Percentiles rank a stretch among this genome's conserved stretches.
Evolutionary conservation across 2,329 filamentous ascomycete species (phyloP).

Genomic region (Fusarium nelsonii): DNA sequence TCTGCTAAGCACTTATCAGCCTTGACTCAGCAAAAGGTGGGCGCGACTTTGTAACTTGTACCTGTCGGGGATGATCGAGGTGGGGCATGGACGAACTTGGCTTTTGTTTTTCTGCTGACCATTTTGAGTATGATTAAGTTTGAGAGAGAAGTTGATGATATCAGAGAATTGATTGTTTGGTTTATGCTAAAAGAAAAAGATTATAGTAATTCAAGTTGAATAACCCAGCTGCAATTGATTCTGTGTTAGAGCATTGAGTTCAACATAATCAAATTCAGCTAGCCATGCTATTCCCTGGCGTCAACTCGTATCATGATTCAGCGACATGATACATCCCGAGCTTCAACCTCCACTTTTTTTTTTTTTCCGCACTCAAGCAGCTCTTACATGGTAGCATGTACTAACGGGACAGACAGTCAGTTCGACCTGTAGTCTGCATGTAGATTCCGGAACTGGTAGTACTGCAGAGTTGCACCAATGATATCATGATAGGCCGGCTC

Average conservation of each 20-base stretch:
- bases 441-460: slow-evolving; percentile 26
- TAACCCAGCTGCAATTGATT: background rate
- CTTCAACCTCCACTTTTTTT: slow-evolving; percentile 18
- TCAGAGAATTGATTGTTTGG: background rate
- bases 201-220: background rate
- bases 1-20: slow-evolving; percentile 39
- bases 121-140: background rate
- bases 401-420: slow-evolving; percentile 1
- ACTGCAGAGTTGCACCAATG: slow-evolving; percentile 31
- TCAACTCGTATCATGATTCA: slow-evolving; percentile 11
- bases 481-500: slow-evolving; percentile 22
- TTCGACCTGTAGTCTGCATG: slow-evolving; percentile 6
- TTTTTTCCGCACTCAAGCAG: background rate
- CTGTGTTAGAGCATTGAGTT: background rate
- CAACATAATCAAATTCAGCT: too few species aligned
- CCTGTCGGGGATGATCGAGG: slow-evolving; percentile 12
- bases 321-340: slow-evolving; percentile 11
- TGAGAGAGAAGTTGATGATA: background rate
- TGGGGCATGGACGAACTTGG: slow-evolving; percentile 12
- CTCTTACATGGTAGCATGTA: slow-evolving; percentile 1
- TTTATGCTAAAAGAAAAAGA: too few species aligned
- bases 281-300: background rate
- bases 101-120: background rate
- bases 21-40: slow-evolving; percentile 36
- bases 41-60: background rate